A percentile compares a stretch with the other conserved stretches of the same genome.
Conservation (phyloP, 495 filamentous ascomycete species). For the Diplogelasinospora grovesii region DNA sequence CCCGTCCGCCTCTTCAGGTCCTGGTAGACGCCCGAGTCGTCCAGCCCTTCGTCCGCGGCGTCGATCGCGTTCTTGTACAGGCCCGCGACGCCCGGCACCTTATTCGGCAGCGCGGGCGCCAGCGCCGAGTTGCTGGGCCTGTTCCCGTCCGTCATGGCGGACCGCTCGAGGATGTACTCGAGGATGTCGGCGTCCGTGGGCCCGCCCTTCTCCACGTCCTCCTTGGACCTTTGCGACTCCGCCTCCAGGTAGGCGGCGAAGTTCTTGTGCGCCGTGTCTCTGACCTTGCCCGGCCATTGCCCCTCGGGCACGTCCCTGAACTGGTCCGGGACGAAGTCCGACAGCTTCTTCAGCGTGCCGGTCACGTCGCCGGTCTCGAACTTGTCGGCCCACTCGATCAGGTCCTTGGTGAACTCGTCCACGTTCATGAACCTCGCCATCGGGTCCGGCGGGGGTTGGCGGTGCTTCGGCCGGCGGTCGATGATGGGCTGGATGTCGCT, state of each 20-base stretch:
- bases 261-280: slow-evolving; percentile 24
- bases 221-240: slow-evolving; percentile 43
- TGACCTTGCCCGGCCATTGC: slow-evolving; percentile 22
- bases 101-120: slow-evolving; percentile 35
- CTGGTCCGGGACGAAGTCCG: slow-evolving; percentile 33
- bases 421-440: slow-evolving; percentile 59
- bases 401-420: slow-evolving; percentile 48
- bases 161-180: slow-evolving; percentile 37
- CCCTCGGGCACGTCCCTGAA: slow-evolving; percentile 20
- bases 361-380: slow-evolving; percentile 16
- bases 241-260: slow-evolving; percentile 24
- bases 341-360: slow-evolving; percentile 26
- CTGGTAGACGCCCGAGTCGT: slow-evolving; percentile 36
- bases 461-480: slow-evolving; percentile 45
- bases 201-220: slow-evolving; percentile 36
- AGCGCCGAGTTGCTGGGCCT: slow-evolving; percentile 30
- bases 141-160: slow-evolving; percentile 28
- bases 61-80: slow-evolving; percentile 42
- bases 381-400: slow-evolving; percentile 40
- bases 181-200: slow-evolving; percentile 36
- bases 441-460: slow-evolving; percentile 44
- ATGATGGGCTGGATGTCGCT: slow-evolving; percentile 65
- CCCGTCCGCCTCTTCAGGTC: slow-evolving; percentile 64
- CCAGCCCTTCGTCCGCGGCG: slow-evolving; percentile 35
- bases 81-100: slow-evolving; percentile 38